Conservation (phyloP, 1,284 basidiomycete genomes). For the Meira miltonrushii region DNA sequence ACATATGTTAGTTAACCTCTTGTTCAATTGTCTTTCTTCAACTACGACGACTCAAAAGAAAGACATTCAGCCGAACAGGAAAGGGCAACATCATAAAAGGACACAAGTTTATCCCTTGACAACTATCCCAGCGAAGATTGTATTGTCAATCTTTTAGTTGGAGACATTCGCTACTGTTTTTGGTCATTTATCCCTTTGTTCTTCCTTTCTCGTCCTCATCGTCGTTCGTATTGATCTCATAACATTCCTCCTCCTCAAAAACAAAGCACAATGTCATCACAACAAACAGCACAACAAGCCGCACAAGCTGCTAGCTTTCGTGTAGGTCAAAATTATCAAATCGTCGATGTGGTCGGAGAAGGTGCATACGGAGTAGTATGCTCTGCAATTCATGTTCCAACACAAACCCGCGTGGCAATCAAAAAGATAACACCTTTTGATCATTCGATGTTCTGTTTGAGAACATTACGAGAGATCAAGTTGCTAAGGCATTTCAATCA, state of each 20-base stretch:
- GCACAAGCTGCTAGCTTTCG: constrained; percentile 13
- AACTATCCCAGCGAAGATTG: not conserved
- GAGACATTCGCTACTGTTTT: not conserved
- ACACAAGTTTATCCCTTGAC: not conserved
- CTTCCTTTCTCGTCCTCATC: not conserved
- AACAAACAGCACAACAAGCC: constrained; percentile 5
- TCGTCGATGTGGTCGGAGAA: constrained; percentile 55
- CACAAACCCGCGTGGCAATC: constrained; percentile 54
- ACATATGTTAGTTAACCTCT: too few relatives aligned
- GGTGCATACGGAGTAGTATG: constrained; percentile 56
- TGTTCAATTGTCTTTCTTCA: too few relatives aligned
- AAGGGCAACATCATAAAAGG: not conserved
- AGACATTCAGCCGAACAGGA: too few relatives aligned
- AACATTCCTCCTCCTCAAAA: too few relatives aligned
- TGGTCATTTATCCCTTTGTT: not conserved
- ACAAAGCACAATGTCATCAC: not conserved
- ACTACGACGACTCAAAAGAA: too few relatives aligned
- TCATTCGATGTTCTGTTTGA: constrained; percentile 51
- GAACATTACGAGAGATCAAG: constrained; percentile 50
- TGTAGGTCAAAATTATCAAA: constrained; percentile 42
- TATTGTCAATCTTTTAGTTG: not conserved
- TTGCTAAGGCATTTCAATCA: constrained; percentile 50
- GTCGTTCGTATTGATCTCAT: too few relatives aligned
- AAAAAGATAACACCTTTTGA: constrained; percentile 53
- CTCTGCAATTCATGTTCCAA: constrained; percentile 52